Conservation (phyloP, 1,284 basidiomycete species). For the Ustilago tritici region DNA sequence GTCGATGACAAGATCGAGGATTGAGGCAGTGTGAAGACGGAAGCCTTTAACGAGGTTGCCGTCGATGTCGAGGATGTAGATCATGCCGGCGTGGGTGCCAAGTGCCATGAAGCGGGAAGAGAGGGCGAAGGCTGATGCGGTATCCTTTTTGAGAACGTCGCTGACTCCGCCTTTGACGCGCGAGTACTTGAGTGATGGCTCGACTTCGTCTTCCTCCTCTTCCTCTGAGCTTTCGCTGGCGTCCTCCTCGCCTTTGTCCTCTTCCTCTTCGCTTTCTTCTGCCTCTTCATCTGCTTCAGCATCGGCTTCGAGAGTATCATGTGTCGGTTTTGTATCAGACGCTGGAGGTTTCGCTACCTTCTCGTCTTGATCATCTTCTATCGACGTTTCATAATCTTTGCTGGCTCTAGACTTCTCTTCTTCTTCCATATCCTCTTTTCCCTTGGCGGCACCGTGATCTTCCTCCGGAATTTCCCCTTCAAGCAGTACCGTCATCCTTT, state of each 20-base stretch:
- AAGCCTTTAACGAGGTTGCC: conserved; percentile 90
- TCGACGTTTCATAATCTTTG: neutral
- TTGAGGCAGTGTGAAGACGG: conserved; percentile 89
- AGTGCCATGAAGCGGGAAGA: conserved; percentile 77
- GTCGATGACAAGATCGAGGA: conserved; percentile 88
- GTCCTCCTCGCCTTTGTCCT: conserved; percentile 21
- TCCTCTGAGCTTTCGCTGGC: conserved; percentile 11
- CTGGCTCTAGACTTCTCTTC: neutral
- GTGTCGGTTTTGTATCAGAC: neutral
- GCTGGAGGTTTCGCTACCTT: neutral
- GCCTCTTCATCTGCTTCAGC: conserved; percentile 70
- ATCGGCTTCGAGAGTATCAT: conserved; percentile 22
- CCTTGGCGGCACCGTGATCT: neutral
- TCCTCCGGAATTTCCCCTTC: conserved; percentile 62
- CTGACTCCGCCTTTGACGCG: conserved; percentile 80
- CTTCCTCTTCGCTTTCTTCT: conserved; percentile 47
- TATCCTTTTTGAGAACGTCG: conserved; percentile 88
- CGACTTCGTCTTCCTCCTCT: conserved; percentile 43
- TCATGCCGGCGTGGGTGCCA: conserved; percentile 90
- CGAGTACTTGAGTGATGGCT: conserved; percentile 84
- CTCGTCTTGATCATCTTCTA: neutral
- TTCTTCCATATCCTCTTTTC: neutral
- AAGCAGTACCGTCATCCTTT: conserved; percentile 58
- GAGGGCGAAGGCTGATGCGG: conserved; percentile 73
- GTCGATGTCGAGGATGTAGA: conserved; percentile 84